A percentile compares a stretch with the other conserved stretches of the same genome.
These are phyloP conservation scores for Quercus aquifolioides DNA, from an alignment of 306 rosid genomes.

Conservation along the genomic window DNA sequence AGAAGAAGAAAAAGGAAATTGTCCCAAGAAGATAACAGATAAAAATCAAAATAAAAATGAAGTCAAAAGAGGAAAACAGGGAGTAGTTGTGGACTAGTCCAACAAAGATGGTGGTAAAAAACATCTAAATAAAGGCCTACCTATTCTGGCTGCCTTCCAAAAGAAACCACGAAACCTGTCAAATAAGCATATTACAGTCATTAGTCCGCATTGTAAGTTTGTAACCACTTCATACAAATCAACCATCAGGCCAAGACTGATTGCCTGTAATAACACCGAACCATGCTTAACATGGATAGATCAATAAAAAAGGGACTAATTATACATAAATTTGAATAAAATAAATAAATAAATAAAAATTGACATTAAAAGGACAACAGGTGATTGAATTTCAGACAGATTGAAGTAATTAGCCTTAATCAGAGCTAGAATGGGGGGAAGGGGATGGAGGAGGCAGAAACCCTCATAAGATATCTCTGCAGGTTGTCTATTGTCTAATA, in stretches of 20 bases:
- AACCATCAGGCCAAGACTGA: not conserved
- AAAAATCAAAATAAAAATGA: not conserved
- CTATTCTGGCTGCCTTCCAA: conserved; percentile 77
- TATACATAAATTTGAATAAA: not conserved
- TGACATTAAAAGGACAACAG: not conserved
- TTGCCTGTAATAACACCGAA: not conserved
- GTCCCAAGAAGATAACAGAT: not conserved
- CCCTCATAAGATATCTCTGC: not conserved
- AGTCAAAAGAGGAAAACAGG: not conserved
- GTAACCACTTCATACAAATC: not conserved
- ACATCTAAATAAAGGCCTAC: conserved; percentile 27
- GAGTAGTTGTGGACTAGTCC: not conserved
- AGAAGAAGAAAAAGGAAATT: too few relatives aligned
- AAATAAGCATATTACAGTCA: conserved; percentile 6
- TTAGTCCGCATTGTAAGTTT: not conserved
- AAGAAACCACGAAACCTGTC: conserved; percentile 71
- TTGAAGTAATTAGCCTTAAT: not conserved
- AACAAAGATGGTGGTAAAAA: conserved; percentile 1
- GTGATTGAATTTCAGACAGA: not conserved
- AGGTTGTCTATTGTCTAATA: not conserved
- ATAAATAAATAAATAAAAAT: not conserved
- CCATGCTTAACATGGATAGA: not conserved
- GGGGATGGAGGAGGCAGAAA: not conserved
- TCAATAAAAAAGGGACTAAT: not conserved
- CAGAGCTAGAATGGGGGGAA: not conserved